These are phyloP conservation scores for Adansonia grandidieri DNA, from an alignment of 441 rosid genomes.

Conservation along the genomic window DNA sequence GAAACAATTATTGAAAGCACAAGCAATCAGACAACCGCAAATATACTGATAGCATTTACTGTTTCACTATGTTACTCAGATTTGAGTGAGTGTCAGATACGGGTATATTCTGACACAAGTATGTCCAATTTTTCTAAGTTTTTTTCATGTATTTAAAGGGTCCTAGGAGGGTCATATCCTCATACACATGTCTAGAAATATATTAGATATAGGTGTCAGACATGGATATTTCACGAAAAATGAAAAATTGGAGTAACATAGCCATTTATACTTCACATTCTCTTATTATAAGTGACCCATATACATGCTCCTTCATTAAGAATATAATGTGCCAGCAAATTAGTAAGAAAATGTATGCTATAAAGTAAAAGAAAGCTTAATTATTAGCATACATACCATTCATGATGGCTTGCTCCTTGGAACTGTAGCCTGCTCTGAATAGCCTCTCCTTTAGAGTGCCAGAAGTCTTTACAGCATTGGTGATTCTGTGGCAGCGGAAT, in stretches of 20 bases:
- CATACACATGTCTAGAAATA: too few species aligned
- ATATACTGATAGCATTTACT: not conserved
- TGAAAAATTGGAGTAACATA: too few species aligned
- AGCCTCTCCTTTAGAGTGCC: constrained; percentile 62
- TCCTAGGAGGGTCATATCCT: too few species aligned
- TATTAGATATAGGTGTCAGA: too few species aligned
- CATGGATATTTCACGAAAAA: too few species aligned
- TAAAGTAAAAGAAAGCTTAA: constrained; percentile 13
- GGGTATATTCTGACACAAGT: too few species aligned
- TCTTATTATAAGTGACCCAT: not conserved
- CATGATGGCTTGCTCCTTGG: constrained; percentile 70
- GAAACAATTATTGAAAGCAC: constrained; percentile 28
- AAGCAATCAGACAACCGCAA: too few species aligned
- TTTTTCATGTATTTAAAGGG: too few species aligned
- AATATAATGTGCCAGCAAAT: not conserved
- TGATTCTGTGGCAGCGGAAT: constrained; percentile 42
- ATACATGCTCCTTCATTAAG: not conserved
- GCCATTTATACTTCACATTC: constrained; percentile 20
- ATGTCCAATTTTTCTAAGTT: too few species aligned
- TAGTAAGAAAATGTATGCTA: not conserved
- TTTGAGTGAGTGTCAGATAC: too few species aligned
- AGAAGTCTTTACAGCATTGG: constrained; percentile 58
- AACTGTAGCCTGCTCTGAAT: constrained; percentile 60
- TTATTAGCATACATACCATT: constrained; percentile 47
- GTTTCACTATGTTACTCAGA: too few species aligned